Evolutionary conservation across 2,329 filamentous ascomycete genomes (phyloP), one percentile per base, ranked within the genome.

Genomic region (Cladosporium sp.): DNA sequence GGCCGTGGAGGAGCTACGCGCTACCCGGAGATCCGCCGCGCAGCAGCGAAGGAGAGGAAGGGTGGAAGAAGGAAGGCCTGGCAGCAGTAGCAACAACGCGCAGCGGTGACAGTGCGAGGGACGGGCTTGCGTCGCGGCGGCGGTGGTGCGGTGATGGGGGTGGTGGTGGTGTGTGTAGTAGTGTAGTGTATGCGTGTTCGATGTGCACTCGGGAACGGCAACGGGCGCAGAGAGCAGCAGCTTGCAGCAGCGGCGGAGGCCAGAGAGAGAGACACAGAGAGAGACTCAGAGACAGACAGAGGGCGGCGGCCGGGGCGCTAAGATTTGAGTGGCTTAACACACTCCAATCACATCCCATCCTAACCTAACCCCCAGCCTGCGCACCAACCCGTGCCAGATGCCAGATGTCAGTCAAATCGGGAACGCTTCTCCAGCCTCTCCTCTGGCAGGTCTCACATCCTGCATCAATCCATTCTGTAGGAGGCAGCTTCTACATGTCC

Each of bases 301-400:
- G 53, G 32, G 34, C 23, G 36, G 36, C 56, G 23, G 36, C 14
- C 36, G 56, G 32, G 23, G 32, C 49, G 60, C 60, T 63, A 63
- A 63, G n/a, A 54, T 63, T 34, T 56, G 23, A 30, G 59, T 62
- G 59, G 59, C 59, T 62, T 28, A 53, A 53, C 25, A 21, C 46
- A 28, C 46, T 28, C 59, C 59, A 62, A 62, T 62, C 46, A 62
- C 46, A 46, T 53, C 32, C 25, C 18, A 32, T 32, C 43, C 25
- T n/a, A n/a, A n/a, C n/a, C 28, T 46, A 16, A 53, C 49, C 11
- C 49, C 21, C 49, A 30, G 49, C 32, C 59, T 49, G 23, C 21
- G 34, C 59, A 28, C 48, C 14, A 30, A 43, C 36, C 58, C 39
- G 58, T 36, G 32, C 46, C 16, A 39, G 28, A 49, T 36, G 32